Conservation (phyloP, 73 alveolate species). For the Paramecium tetraurelia region DNA sequence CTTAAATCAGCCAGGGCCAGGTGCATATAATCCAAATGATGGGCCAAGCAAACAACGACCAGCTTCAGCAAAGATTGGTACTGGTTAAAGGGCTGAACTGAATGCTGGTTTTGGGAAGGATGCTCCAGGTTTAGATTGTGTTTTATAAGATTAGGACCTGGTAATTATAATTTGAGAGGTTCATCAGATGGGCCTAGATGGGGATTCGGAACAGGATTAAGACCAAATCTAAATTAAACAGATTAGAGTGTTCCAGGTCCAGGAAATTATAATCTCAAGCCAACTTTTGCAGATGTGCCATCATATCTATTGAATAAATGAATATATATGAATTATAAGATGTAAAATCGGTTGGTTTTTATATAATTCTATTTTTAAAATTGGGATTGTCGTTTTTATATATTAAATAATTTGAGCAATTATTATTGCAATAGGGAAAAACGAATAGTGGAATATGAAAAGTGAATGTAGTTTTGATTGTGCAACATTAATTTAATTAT, state of each 20-base stretch:
- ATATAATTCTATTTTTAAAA: background rate
- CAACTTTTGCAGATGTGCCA: slow-evolving; percentile 54
- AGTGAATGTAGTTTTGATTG: background rate
- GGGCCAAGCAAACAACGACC: background rate
- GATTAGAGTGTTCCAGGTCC: slow-evolving; percentile 60
- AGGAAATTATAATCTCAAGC: slow-evolving; percentile 43
- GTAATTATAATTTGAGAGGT: slow-evolving; percentile 57
- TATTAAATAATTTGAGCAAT: background rate
- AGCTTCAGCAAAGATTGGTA: slow-evolving; percentile 28
- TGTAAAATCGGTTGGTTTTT: too few species aligned
- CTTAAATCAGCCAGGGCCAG: slow-evolving; percentile 20
- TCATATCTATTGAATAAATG: slow-evolving; percentile 28
- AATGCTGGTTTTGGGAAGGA: background rate
- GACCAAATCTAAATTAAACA: slow-evolving; percentile 33
- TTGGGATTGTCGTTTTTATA: background rate
- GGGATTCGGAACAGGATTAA: slow-evolving; percentile 56
- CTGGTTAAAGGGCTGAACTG: slow-evolving; percentile 1
- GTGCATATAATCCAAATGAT: slow-evolving; percentile 42
- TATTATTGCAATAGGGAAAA: background rate
- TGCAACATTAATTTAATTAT: background rate
- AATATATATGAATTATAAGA: background rate
- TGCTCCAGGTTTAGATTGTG: background rate
- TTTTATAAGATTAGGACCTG: slow-evolving; percentile 8
- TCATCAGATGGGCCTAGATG: slow-evolving; percentile 52
- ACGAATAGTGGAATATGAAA: slow-evolving; percentile 31